phyloP scores from a whole-genome alignment of 306 rosid genomes.

The Quercus ilex region DNA sequence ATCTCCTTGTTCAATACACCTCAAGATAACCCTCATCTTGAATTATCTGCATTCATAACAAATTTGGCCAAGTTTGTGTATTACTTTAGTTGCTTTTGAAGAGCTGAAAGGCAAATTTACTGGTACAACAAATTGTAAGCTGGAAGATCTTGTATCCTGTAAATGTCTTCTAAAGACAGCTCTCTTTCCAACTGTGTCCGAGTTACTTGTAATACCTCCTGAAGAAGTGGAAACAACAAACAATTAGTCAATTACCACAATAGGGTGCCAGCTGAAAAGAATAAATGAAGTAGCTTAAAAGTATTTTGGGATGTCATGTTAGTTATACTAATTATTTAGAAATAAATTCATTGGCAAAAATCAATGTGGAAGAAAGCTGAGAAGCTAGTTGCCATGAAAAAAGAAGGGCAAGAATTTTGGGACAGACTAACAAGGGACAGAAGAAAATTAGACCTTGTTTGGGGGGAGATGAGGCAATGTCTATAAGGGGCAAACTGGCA shows the following conservation, averaged over 20 bases:
- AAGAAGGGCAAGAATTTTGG: background rate
- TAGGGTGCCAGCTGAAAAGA: background rate
- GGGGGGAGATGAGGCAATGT: background rate
- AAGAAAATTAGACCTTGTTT: background rate
- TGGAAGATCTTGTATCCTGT: conserved; percentile 71
- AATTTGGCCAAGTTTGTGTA: background rate
- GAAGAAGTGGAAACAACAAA: conserved; percentile 28
- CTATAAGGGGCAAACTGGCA: background rate
- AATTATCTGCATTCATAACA: background rate
- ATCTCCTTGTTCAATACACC: background rate
- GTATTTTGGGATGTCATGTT: background rate
- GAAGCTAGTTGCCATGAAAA: background rate
- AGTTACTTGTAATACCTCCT: conserved; percentile 87
- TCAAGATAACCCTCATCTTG: background rate
- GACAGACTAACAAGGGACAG: too few relatives aligned
- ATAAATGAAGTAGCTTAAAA: background rate
- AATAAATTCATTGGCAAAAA: background rate
- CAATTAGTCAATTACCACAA: background rate
- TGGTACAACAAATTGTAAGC: conserved; percentile 79
- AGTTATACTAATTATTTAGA: background rate
- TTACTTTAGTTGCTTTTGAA: conserved; percentile 3
- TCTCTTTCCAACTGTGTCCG: conserved; percentile 83
- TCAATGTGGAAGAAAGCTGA: background rate
- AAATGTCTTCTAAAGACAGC: conserved; percentile 74
- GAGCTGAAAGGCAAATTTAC: conserved; percentile 26